Conservation (phyloP, 2,329 filamentous ascomycete genomes). For the Alternaria arbusti region DNA sequence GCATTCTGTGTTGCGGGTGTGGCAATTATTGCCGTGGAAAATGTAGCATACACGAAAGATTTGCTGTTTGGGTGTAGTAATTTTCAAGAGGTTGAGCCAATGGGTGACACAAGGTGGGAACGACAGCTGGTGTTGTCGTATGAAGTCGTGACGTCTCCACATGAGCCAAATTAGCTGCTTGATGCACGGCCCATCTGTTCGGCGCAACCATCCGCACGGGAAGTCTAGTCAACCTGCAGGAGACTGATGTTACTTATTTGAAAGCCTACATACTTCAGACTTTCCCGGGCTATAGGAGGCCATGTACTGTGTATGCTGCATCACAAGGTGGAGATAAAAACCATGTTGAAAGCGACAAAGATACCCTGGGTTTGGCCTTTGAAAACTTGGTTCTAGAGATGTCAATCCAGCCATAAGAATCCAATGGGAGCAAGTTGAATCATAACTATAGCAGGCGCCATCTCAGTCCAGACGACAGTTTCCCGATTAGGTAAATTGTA, state of each 20-base stretch:
- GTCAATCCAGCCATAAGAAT: neutral
- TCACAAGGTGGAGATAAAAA: neutral
- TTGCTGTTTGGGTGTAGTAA: neutral
- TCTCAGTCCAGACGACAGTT: neutral
- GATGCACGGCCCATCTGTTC: slow-evolving; percentile 9
- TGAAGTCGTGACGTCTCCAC: slow-evolving; percentile 11
- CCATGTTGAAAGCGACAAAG: neutral
- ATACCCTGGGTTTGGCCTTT: neutral
- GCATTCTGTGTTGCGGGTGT: slow-evolving; percentile 25
- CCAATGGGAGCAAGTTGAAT: neutral
- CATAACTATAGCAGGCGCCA: neutral
- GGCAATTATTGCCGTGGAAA: neutral
- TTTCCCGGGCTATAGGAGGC: neutral
- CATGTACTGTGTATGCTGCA: neutral
- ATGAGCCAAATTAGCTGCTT: slow-evolving; percentile 3
- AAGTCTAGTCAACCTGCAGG: neutral
- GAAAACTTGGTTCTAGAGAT: neutral
- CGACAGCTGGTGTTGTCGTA: neutral
- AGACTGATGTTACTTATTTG: neutral
- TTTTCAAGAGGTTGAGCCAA: neutral
- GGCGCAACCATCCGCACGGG: neutral
- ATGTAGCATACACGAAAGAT: neutral
- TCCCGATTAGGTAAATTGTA: neutral
- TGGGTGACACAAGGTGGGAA: slow-evolving; percentile 2
- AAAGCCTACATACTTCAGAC: neutral